These are phyloP conservation scores for Dicorynia guianensis DNA, from an alignment of 306 rosid genomes.

Conservation along the genomic window DNA sequence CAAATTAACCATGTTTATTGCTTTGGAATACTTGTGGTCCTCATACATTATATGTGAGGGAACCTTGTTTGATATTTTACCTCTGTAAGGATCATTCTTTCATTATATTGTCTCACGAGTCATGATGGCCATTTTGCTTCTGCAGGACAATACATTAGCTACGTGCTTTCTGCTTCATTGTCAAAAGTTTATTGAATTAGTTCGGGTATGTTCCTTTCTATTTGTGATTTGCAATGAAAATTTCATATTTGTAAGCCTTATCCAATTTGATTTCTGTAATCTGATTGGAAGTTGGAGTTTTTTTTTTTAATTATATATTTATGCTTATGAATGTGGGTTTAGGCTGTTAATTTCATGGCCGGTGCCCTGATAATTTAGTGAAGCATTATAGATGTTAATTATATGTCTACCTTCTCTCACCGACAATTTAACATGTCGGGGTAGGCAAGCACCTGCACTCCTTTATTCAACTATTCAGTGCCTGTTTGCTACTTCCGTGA, in stretches of 20 bases:
- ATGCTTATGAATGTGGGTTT: constrained; percentile 15
- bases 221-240: constrained; percentile 28
- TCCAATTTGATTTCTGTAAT: constrained; percentile 1
- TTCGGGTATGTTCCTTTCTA: constrained; percentile 77
- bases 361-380: constrained; percentile 17
- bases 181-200: constrained; percentile 92
- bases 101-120: constrained; percentile 18
- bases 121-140: constrained; percentile 38
- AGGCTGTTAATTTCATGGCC: constrained; percentile 22
- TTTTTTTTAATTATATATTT: neutral
- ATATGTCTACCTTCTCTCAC: neutral
- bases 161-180: constrained; percentile 95
- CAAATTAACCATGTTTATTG: constrained; percentile 19
- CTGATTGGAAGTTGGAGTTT: neutral
- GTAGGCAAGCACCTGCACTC: neutral
- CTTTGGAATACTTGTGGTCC: constrained; percentile 7
- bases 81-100: constrained; percentile 23
- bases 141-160: constrained; percentile 93
- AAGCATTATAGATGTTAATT: neutral
- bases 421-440: neutral
- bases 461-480: too few species aligned
- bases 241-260: neutral
- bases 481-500: too few species aligned
- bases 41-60: neutral
- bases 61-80: constrained; percentile 31